Conservation (phyloP, 2,329 filamentous ascomycete genomes). For the Alternaria conjuncta region DNA sequence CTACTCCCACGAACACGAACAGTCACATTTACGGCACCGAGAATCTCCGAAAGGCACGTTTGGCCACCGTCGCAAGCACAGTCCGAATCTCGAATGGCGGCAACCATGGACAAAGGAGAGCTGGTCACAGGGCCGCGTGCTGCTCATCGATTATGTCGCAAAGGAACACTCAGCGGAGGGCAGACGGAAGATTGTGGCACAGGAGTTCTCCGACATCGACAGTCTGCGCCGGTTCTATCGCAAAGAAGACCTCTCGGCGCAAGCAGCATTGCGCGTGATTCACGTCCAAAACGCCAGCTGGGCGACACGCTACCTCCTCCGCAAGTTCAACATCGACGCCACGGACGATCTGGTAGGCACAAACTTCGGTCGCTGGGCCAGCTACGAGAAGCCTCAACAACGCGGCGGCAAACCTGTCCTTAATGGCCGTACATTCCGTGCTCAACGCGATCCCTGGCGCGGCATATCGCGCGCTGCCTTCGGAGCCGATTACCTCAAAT, state of each 20-base stretch:
- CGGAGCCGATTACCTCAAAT: slow-evolving; percentile 60
- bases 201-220: slow-evolving; percentile 56
- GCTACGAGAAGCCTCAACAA: slow-evolving; percentile 55
- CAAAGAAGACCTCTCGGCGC: slow-evolving; percentile 42
- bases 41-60: slow-evolving; percentile 29
- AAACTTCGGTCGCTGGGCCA: slow-evolving; percentile 58
- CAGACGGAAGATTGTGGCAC: slow-evolving; percentile 54
- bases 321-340: slow-evolving; percentile 61
- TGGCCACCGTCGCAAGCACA: slow-evolving; percentile 40
- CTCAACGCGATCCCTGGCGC: slow-evolving; percentile 59
- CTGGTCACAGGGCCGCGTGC: slow-evolving; percentile 54
- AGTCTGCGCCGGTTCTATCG: slow-evolving; percentile 55
- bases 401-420: slow-evolving; percentile 60
- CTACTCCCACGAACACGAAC: slow-evolving; percentile 15
- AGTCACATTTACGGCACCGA: slow-evolving; percentile 14
- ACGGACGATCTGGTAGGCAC: slow-evolving; percentile 57
- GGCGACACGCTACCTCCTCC: slow-evolving; percentile 57
- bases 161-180: slow-evolving; percentile 47
- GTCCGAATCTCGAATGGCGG: slow-evolving; percentile 47
- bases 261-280: slow-evolving; percentile 49
- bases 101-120: slow-evolving; percentile 45
- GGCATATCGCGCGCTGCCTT: slow-evolving; percentile 58
- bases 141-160: slow-evolving; percentile 59
- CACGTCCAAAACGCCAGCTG: slow-evolving; percentile 63
- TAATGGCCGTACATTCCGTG: slow-evolving; percentile 58